phyloP scores from a whole-genome alignment of 345 rosid genomes.

The Cardamine occulta region DNA sequence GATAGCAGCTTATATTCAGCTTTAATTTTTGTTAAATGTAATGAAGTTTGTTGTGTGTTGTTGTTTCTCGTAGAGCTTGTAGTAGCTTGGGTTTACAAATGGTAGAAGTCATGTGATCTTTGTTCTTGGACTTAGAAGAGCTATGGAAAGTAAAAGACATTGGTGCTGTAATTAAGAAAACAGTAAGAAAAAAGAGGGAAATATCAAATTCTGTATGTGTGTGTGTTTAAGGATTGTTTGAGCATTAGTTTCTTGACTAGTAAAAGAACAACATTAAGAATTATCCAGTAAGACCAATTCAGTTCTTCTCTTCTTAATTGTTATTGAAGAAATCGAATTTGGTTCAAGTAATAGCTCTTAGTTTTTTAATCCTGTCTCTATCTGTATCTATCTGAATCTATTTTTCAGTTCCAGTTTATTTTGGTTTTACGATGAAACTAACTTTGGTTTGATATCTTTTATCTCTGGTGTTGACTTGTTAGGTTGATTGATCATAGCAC shows the following conservation, averaged over 20 bases:
- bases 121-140: conserved; percentile 9
- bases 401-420: neutral
- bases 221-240: neutral
- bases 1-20: conserved; percentile 15
- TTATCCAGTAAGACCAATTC: conserved; percentile 5
- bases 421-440: conserved; percentile 23
- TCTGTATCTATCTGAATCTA: neutral
- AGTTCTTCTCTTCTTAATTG: conserved; percentile 9
- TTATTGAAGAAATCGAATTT: neutral
- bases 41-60: conserved; percentile 2
- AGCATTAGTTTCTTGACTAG: neutral
- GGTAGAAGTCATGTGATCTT: conserved; percentile 17
- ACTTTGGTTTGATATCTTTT: conserved; percentile 23
- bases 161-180: neutral
- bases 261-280: conserved; percentile 11
- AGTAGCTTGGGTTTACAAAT: conserved; percentile 22
- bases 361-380: neutral
- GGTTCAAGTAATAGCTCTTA: conserved; percentile 12
- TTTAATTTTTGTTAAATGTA: neutral
- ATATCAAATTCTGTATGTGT: neutral
- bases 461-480: conserved; percentile 33
- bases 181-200: conserved; percentile 3
- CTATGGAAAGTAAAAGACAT: neutral
- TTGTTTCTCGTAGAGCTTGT: conserved; percentile 18
- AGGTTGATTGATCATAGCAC: conserved; percentile 31